Conservation (phyloP, 306 rosid species). For the Urtica urens region DNA sequence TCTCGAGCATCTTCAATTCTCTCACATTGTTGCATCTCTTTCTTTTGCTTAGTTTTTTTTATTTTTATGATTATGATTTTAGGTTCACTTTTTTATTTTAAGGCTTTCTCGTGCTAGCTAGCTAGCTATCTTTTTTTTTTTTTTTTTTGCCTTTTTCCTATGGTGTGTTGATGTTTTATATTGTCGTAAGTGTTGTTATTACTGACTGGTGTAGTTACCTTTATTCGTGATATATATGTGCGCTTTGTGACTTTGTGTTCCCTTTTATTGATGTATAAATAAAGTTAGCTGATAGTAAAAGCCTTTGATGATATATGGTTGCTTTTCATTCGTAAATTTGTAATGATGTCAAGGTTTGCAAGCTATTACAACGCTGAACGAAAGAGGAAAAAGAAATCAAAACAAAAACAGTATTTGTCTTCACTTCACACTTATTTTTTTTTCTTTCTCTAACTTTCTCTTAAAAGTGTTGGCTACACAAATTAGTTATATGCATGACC, state of each 20-base stretch:
- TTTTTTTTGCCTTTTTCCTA: not conserved
- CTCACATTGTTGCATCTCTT: constrained; percentile 88
- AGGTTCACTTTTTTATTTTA: constrained; percentile 3
- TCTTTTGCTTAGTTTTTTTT: constrained; percentile 27
- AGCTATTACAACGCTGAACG: too few species aligned
- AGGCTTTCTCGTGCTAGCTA: constrained; percentile 1
- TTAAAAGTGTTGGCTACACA: too few species aligned
- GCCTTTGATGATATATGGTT: not conserved
- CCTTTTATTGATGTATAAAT: constrained; percentile 16
- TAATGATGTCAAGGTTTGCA: constrained; percentile 15
- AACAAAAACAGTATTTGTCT: too few species aligned
- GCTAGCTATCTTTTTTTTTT: not conserved
- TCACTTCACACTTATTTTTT: too few species aligned
- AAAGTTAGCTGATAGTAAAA: constrained; percentile 2
- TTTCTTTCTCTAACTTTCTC: too few species aligned
- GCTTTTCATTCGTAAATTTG: constrained; percentile 3
- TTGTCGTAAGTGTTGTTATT: constrained; percentile 12
- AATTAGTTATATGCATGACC: too few species aligned
- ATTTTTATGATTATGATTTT: not conserved
- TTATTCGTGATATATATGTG: constrained; percentile 15
- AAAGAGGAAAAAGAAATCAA: too few species aligned
- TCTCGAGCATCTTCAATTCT: constrained; percentile 73
- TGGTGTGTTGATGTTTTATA: constrained; percentile 12
- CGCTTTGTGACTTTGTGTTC: constrained; percentile 29
- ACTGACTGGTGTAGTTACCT: constrained; percentile 20